Percentiles rank a stretch among this genome's conserved stretches.
phyloP scores from a whole-genome alignment of 345 rosid genomes.

The Citrus inodora region DNA sequence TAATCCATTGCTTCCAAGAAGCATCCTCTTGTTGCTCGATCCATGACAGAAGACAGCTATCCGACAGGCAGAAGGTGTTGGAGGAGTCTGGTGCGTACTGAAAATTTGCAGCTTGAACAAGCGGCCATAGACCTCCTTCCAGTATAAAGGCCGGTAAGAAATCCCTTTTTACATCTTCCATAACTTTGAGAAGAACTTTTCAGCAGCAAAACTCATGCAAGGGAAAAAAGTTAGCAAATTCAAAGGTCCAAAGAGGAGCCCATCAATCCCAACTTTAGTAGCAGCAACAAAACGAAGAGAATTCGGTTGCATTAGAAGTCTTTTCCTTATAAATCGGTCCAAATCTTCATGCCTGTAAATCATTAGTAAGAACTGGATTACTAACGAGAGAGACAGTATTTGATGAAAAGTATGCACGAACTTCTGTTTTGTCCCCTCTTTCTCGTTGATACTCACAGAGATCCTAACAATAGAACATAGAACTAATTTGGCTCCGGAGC shows the following conservation, averaged over 20 bases:
- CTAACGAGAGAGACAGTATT: neutral
- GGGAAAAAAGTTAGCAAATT: slow-evolving; percentile 77
- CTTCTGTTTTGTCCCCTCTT: too few relatives aligned
- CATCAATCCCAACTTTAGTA: slow-evolving; percentile 87
- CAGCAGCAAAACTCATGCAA: slow-evolving; percentile 80
- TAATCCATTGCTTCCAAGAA: slow-evolving; percentile 83
- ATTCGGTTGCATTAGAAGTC: slow-evolving; percentile 61
- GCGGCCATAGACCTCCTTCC: slow-evolving; percentile 85
- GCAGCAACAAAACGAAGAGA: slow-evolving; percentile 65
- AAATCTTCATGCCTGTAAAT: slow-evolving; percentile 70
- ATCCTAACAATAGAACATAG: too few relatives aligned
- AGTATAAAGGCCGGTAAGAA: slow-evolving; percentile 73
- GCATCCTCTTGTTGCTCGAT: slow-evolving; percentile 90
- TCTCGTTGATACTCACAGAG: too few relatives aligned
- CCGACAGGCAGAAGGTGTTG: slow-evolving; percentile 80
- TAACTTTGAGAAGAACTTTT: slow-evolving; percentile 57
- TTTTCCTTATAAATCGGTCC: slow-evolving; percentile 62
- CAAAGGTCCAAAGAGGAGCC: slow-evolving; percentile 78
- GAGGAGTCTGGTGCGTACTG: slow-evolving; percentile 74
- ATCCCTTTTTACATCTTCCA: slow-evolving; percentile 80
- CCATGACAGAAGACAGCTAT: slow-evolving; percentile 85
- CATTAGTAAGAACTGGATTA: neutral
- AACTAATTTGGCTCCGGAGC: too few relatives aligned
- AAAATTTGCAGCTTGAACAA: slow-evolving; percentile 79
- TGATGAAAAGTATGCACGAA: neutral